phyloP scores from a whole-genome alignment of 768 basidiomycete genomes.

The Podaxis carcinomalis region DNA sequence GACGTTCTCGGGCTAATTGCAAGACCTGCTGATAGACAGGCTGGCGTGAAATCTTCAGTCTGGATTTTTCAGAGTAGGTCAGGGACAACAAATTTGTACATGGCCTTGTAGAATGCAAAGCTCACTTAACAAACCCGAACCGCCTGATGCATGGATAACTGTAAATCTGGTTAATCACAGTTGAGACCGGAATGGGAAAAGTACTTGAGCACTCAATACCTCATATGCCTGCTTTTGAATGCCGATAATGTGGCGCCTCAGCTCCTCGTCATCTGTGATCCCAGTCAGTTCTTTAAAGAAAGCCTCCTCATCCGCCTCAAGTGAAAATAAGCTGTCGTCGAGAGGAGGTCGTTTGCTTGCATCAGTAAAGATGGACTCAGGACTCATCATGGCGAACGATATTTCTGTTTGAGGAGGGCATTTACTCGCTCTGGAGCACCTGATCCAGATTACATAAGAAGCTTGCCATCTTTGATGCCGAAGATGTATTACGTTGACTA shows the following conservation, averaged over 20 bases:
- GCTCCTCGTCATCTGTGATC: slow-evolving; percentile 28
- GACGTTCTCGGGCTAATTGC: slow-evolving; percentile 18
- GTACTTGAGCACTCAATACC: neutral
- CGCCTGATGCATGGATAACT: slow-evolving; percentile 32
- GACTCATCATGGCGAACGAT: neutral
- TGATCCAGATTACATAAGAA: too few species aligned
- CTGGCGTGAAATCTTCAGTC: slow-evolving; percentile 28
- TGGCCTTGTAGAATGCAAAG: neutral
- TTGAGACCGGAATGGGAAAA: neutral
- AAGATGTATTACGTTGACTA: too few species aligned
- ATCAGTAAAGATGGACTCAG: neutral
- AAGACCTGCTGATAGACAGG: slow-evolving; percentile 29
- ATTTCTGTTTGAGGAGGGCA: too few species aligned
- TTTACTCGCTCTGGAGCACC: too few species aligned
- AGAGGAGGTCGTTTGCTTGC: slow-evolving; percentile 12
- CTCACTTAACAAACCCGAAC: slow-evolving; percentile 31
- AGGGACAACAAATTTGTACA: neutral
- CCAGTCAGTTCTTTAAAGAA: slow-evolving; percentile 34
- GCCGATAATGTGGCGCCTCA: slow-evolving; percentile 33
- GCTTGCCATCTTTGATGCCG: too few species aligned
- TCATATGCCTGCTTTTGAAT: slow-evolving; percentile 32
- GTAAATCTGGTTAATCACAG: slow-evolving; percentile 26
- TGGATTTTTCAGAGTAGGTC: neutral
- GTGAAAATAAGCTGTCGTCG: slow-evolving; percentile 22
- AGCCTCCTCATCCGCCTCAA: slow-evolving; percentile 20